Base-by-base conservation (phyloP, 495 filamentous ascomycete genomes). In the Trichoderma virens region DNA sequence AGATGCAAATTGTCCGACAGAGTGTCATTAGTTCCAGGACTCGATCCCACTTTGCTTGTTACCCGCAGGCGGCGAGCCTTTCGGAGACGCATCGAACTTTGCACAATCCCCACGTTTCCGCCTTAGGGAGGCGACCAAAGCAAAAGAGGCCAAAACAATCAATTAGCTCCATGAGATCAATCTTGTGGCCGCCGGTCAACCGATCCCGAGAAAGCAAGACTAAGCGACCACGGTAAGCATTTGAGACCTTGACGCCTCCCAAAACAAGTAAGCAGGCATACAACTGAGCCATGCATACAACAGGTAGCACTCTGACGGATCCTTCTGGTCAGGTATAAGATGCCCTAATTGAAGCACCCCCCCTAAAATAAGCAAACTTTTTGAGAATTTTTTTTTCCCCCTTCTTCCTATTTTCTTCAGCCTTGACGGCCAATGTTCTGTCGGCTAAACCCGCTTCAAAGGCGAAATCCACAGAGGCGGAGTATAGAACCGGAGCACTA, bases 201-300 rank as follows among this genome's bases (percentile, higher is more conserved):
- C 51, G 51, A 56, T 56, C 51, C 51, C 51, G 51, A 56, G 51
- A 56, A 28, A 56, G 51, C 51, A 31, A 13, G 51, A 56, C 51
- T 56, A 56, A 56, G 51, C 51, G 25, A 56, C 25, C 4, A 18
- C n/a, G 41, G 41, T 45, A 45, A 45, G 41, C 41, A 45, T 45
- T 18, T 45, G 14, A 18, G 11, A 45, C 41, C 20, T 28, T 56
- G 51, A 56, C 51, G 51, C 51, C 51, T 56, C 51, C 51, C 51
- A 56, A 30, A 56, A 56, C 25, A n/a, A 56, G 27, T 56, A 56
- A 56, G 51, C 51, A 56, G 51, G 51, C 51, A 7, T 35, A 35
- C 34, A 6, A 30, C 51, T 56, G 51, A 28, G 51, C 25, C 51
- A 28, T 30, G 51, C n/a, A 35, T 35, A 35, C n/a, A 35, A 6